A percentile compares a stretch with the other conserved stretches of the same genome.
Conservation (phyloP, 129 eudicot genomes). For the Apium graveolens region DNA sequence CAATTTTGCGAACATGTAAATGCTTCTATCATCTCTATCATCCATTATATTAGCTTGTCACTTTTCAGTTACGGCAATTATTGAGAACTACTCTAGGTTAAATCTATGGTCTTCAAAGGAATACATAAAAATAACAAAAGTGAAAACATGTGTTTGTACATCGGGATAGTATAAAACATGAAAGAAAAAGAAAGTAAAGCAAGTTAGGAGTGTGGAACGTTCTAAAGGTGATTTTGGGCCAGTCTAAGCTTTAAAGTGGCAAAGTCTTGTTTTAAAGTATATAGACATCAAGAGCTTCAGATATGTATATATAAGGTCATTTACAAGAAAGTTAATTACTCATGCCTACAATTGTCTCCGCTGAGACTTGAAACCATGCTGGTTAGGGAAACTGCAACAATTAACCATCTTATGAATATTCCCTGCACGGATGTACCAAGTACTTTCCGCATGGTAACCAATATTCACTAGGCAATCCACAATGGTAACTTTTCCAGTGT, state of each 20-base stretch:
- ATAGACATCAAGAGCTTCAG: not conserved
- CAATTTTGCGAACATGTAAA: conserved; percentile 88
- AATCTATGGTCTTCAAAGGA: not conserved
- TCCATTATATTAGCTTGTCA: not conserved
- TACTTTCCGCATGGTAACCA: not conserved
- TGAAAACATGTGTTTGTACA: not conserved
- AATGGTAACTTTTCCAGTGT: not conserved
- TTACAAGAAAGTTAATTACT: not conserved
- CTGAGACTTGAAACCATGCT: not conserved
- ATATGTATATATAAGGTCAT: not conserved
- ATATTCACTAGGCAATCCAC: not conserved
- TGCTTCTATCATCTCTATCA: conserved; percentile 6
- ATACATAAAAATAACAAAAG: not conserved
- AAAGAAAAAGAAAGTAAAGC: not conserved
- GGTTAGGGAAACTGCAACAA: too few species aligned
- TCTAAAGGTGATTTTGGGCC: not conserved
- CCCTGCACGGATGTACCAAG: not conserved
- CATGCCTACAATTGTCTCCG: not conserved
- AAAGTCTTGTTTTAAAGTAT: not conserved
- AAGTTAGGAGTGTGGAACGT: not conserved
- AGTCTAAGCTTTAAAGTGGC: not conserved
- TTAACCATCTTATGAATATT: not conserved
- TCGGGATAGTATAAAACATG: not conserved
- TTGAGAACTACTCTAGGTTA: not conserved
- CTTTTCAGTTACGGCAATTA: not conserved